phyloP scores from a whole-genome alignment of 306 rosid species.

The Gastrolobium bilobum region DNA sequence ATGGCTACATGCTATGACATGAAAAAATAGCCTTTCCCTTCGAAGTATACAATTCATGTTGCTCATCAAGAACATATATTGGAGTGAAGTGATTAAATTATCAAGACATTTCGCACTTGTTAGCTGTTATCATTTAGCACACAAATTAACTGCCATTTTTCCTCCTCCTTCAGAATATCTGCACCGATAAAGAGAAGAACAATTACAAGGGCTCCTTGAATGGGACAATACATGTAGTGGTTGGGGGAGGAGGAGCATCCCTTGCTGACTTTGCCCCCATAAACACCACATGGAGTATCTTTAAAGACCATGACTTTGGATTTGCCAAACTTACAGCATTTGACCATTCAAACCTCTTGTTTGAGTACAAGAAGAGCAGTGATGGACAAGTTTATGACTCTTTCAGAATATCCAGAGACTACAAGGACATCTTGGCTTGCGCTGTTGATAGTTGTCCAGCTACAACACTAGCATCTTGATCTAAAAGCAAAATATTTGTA shows the following conservation, averaged over 20 bases:
- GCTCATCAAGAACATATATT: constrained; percentile 1
- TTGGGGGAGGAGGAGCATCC: constrained; percentile 94
- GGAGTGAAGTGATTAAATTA: constrained; percentile 16
- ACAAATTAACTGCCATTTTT: constrained; percentile 35
- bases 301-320: constrained; percentile 83
- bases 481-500: constrained; percentile 1
- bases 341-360: constrained; percentile 83
- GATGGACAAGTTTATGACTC: constrained; percentile 88
- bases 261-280: constrained; percentile 73
- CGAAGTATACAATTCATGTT: not conserved
- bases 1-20: not conserved
- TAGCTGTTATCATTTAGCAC: not conserved
- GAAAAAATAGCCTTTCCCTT: constrained; percentile 27
- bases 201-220: constrained; percentile 73
- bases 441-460: constrained; percentile 72
- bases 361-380: constrained; percentile 97
- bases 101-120: constrained; percentile 12
- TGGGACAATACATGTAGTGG: constrained; percentile 94
- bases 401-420: constrained; percentile 79
- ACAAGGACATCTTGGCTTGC: constrained; percentile 89
- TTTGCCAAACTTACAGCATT: constrained; percentile 89
- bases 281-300: constrained; percentile 82
- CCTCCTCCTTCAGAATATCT: constrained; percentile 67
- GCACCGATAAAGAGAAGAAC: constrained; percentile 81
- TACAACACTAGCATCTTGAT: constrained; percentile 76